Conservation (phyloP, 768 basidiomycete genomes). For the Pulveroboletus sp. region DNA sequence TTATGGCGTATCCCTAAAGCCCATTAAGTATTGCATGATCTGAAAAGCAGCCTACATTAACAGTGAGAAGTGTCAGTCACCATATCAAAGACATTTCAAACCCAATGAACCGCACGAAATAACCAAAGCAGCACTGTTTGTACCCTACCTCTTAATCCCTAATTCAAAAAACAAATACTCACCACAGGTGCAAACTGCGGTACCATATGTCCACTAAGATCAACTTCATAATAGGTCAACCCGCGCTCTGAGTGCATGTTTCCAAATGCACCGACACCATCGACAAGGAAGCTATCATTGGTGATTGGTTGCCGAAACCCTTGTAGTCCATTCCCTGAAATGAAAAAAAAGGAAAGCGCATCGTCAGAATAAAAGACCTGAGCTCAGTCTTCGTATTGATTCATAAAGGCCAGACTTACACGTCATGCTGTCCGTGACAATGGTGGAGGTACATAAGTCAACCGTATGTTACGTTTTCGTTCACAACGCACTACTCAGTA, state of each 20-base stretch:
- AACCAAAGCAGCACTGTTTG: too few species aligned
- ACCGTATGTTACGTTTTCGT: neutral
- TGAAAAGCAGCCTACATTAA: conserved; percentile 56
- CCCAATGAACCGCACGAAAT: neutral
- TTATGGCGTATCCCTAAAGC: conserved; percentile 46
- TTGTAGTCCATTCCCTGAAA: conserved; percentile 54
- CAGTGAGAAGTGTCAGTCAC: neutral
- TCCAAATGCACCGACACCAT: conserved; percentile 65
- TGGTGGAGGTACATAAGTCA: neutral
- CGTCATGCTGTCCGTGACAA: conserved; percentile 34
- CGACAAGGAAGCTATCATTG: conserved; percentile 64
- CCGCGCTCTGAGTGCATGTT: conserved; percentile 63
- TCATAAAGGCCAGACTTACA: conserved; percentile 25
- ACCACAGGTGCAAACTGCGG: conserved; percentile 64
- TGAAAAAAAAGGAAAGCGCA: neutral
- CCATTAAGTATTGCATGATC: conserved; percentile 64
- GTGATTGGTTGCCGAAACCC: conserved; percentile 69
- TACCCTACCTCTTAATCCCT: too few species aligned
- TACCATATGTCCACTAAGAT: conserved; percentile 70
- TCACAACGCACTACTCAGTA: neutral
- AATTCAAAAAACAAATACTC: conserved; percentile 17
- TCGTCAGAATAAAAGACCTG: neutral
- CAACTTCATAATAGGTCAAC: conserved; percentile 63
- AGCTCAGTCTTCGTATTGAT: too few species aligned
- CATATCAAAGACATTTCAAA: neutral